Percentiles rank a stretch among this genome's conserved stretches.
These are phyloP conservation scores for Phallus indusiatus DNA, from an alignment of 768 basidiomycete genomes.

Conservation along the genomic window DNA sequence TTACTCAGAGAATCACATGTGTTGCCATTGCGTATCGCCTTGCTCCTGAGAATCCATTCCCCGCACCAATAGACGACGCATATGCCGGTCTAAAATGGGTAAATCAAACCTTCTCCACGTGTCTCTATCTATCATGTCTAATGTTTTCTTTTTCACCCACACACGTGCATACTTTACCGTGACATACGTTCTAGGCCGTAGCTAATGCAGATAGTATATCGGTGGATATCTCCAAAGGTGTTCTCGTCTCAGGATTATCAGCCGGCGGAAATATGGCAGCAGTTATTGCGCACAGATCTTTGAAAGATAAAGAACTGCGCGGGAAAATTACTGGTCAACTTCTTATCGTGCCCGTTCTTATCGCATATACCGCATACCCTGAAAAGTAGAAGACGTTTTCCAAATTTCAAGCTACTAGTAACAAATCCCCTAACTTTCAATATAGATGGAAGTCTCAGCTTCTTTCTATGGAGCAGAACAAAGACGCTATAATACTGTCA, in stretches of 20 bases:
- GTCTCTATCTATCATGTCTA: background rate
- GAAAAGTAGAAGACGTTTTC: constrained; percentile 15
- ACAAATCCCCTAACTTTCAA: background rate
- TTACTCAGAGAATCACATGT: constrained; percentile 13
- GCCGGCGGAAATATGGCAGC: constrained; percentile 17
- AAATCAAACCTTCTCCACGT: background rate
- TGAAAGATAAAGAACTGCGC: constrained; percentile 16
- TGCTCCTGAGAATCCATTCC: constrained; percentile 20
- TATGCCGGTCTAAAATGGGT: constrained; percentile 21
- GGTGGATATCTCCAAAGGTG: constrained; percentile 14
- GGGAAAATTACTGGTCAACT: constrained; percentile 17
- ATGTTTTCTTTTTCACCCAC: background rate
- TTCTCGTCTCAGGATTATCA: constrained; percentile 18
- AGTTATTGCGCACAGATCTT: constrained; percentile 14
- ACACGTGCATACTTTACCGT: too few species aligned
- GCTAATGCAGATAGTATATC: constrained; percentile 7
- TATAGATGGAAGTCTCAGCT: constrained; percentile 14
- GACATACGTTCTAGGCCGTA: too few species aligned
- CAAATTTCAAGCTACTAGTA: background rate
- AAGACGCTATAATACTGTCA: constrained; percentile 13
- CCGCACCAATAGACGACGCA: constrained; percentile 15
- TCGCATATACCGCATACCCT: constrained; percentile 14
- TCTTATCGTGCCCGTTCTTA: constrained; percentile 14
- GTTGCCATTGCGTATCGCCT: constrained; percentile 13
- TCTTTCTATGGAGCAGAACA: constrained; percentile 15